Conservation (phyloP, 208 protist genomes). For the Leptomonas pyrrhocoris region DNA sequence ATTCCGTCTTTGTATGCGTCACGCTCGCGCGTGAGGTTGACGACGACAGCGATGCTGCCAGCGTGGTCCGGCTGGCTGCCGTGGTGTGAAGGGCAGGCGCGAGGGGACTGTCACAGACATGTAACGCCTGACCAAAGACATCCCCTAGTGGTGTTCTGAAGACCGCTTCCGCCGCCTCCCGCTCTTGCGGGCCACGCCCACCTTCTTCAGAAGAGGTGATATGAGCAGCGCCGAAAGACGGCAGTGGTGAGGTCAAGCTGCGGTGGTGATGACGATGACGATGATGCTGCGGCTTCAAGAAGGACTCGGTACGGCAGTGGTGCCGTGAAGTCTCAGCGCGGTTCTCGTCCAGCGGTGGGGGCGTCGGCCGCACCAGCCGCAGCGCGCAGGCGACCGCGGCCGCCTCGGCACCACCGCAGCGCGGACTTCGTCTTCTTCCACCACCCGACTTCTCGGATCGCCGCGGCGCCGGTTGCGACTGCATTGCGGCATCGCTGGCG, state of each 20-base stretch:
- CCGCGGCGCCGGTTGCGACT: background rate
- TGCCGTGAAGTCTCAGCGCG: background rate
- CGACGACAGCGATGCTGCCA: background rate
- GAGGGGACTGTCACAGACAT: background rate
- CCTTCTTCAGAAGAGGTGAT: background rate
- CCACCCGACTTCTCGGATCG: background rate
- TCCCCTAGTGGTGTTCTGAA: background rate
- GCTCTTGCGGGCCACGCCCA: background rate
- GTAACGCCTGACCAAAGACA: background rate
- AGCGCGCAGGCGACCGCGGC: background rate
- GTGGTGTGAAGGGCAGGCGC: background rate
- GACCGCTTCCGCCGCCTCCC: background rate
- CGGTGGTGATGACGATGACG: background rate
- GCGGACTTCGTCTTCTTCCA: too few species aligned
- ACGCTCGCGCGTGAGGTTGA: background rate
- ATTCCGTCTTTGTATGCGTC: background rate
- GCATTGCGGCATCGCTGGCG: background rate
- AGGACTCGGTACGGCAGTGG: background rate
- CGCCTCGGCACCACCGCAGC: background rate
- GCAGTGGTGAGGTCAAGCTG: background rate
- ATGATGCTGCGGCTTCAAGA: background rate
- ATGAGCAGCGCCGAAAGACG: background rate
- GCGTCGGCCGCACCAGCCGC: background rate
- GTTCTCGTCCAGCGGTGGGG: background rate
- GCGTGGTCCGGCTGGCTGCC: background rate